phyloP scores from a whole-genome alignment of 306 rosid genomes.

The Malus orientalis region DNA sequence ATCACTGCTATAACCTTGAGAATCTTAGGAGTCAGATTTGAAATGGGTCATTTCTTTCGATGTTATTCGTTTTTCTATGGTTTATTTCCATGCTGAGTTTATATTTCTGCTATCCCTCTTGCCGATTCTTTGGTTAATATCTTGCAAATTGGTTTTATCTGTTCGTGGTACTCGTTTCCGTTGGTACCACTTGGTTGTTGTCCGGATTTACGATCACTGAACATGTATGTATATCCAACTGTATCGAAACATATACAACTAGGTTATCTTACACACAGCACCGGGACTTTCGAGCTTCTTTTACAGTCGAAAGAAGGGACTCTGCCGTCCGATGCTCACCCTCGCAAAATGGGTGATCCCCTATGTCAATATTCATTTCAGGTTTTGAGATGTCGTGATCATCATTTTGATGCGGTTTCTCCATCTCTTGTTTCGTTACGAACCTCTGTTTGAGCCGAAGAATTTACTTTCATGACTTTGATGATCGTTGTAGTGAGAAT shows the following conservation, averaged over 20 bases:
- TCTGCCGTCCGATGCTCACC: constrained; percentile 17
- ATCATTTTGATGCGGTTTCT: neutral
- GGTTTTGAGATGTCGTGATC: neutral
- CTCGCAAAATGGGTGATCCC: constrained; percentile 41
- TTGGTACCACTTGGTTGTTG: no score
- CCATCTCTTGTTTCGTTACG: neutral
- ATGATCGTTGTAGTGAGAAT: constrained; percentile 25
- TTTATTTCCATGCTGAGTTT: neutral
- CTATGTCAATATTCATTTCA: constrained; percentile 1
- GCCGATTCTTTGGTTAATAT: neutral
- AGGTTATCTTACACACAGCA: neutral
- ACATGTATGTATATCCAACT: neutral
- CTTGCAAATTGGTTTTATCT: neutral
- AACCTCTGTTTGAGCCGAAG: neutral
- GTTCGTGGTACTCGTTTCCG: neutral
- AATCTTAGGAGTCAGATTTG: constrained; percentile 24
- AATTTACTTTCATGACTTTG: constrained; percentile 5
- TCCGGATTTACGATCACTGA: neutral
- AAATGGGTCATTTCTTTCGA: constrained; percentile 31
- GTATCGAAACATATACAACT: neutral
- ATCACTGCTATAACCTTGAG: constrained; percentile 44
- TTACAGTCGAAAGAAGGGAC: constrained; percentile 33
- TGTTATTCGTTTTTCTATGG: neutral
- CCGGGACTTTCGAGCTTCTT: neutral
- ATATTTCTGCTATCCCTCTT: neutral